Percentiles rank a stretch among this genome's conserved stretches.
phyloP scores from a whole-genome alignment of 106 monocot species.

The Dendrobium nobile region DNA sequence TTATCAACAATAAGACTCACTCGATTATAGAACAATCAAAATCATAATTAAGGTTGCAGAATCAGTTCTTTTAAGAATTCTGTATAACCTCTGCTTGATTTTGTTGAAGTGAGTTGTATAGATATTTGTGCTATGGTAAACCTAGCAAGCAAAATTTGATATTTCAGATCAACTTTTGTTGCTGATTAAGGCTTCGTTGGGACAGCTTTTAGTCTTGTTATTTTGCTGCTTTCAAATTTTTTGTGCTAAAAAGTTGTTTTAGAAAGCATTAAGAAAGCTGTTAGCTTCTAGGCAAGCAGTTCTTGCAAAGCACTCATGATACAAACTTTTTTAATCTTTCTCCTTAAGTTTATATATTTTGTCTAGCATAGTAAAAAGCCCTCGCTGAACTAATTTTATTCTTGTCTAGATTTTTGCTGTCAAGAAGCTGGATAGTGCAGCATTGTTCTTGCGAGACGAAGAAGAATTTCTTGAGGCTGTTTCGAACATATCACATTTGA shows the following conservation, averaged over 20 bases:
- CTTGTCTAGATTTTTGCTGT: slow-evolving; percentile 64
- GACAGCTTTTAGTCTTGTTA: too few species aligned
- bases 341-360: background rate
- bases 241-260: background rate
- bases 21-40: background rate
- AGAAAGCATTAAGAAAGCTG: background rate
- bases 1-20: background rate
- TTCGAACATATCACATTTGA: slow-evolving; percentile 75
- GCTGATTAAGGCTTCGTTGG: background rate
- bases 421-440: slow-evolving; percentile 82
- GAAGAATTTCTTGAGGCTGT: slow-evolving; percentile 84
- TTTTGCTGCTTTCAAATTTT: too few species aligned
- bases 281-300: background rate
- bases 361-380: background rate
- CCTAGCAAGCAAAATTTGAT: background rate
- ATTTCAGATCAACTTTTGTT: background rate
- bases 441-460: slow-evolving; percentile 68
- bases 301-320: background rate
- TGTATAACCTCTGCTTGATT: background rate
- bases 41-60: background rate
- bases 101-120: too few species aligned
- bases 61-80: background rate
- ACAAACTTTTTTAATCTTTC: background rate
- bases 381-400: background rate
- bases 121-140: background rate